Evolutionary conservation across 352 stramenopile genomes (phyloP).

Genomic region (Phytophthora hibernalis): DNA sequence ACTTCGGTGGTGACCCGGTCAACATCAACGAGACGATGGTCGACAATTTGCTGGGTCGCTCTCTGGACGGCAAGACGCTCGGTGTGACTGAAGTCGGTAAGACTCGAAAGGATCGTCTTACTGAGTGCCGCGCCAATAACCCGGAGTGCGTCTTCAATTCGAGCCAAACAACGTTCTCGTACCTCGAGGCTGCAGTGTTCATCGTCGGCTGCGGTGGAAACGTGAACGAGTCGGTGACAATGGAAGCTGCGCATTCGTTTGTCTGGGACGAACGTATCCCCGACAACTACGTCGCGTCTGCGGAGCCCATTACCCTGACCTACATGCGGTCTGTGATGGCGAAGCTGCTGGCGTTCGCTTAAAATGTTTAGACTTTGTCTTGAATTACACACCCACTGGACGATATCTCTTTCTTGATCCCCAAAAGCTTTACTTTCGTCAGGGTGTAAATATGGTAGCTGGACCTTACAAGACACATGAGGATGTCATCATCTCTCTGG

Average conservation of each 20-base stretch:
- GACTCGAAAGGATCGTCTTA: constrained; percentile 32
- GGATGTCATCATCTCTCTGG: constrained; percentile 22
- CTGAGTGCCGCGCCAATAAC: constrained; percentile 36
- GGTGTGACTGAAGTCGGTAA: constrained; percentile 26
- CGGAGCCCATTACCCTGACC: constrained; percentile 27
- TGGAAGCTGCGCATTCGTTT: constrained; percentile 40
- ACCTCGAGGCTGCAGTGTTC: constrained; percentile 38
- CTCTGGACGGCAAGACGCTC: constrained; percentile 25
- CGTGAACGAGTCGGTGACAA: constrained; percentile 37
- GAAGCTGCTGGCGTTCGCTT: constrained; percentile 31
- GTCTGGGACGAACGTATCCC: constrained; percentile 47
- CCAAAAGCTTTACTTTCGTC: constrained; percentile 16
- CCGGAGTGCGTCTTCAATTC: constrained; percentile 38
- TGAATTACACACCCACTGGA: not conserved
- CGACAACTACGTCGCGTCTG: constrained; percentile 30
- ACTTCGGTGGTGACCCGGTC: constrained; percentile 34
- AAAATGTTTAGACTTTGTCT: not conserved
- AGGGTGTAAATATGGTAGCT: constrained; percentile 18
- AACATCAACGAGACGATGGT: constrained; percentile 31
- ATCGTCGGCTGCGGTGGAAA: constrained; percentile 39
- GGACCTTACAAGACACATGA: constrained; percentile 18
- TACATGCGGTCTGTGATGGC: constrained; percentile 33
- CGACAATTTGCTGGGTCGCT: constrained; percentile 26
- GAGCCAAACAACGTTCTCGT: constrained; percentile 28
- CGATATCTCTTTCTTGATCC: constrained; percentile 1